These are phyloP conservation scores for Cordyceps militaris DNA, from an alignment of 2,329 filamentous ascomycete genomes.

Conservation along the genomic window DNA sequence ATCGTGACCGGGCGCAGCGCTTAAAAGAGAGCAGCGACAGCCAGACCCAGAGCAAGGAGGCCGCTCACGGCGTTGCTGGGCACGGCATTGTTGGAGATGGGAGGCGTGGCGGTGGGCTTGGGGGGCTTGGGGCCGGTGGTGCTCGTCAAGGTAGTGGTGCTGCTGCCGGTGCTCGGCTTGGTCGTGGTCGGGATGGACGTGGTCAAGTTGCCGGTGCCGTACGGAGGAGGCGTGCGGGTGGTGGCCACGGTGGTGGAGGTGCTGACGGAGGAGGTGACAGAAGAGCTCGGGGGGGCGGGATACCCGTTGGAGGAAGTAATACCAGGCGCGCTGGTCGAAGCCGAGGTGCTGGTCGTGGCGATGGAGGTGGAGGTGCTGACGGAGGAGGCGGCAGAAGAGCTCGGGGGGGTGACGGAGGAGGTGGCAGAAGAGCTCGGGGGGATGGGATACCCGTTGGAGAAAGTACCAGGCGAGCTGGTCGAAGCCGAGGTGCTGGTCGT, in stretches of 20 bases:
- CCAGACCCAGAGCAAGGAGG: conserved; percentile 29
- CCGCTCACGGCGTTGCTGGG: conserved; percentile 27
- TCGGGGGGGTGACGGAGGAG: background rate
- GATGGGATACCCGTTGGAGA: background rate
- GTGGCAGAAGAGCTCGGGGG: background rate
- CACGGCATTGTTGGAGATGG: conserved; percentile 23
- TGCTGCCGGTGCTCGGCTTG: conserved; percentile 3
- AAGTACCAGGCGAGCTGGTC: conserved; percentile 21
- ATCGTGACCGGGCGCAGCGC: too few relatives aligned
- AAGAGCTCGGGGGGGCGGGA: background rate
- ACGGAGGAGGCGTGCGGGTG: too few relatives aligned
- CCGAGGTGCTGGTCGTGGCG: conserved; percentile 4
- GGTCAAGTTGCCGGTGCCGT: background rate
- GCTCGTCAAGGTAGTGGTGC: background rate
- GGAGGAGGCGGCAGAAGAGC: background rate
- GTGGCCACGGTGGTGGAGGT: conserved; percentile 10
- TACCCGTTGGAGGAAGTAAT: background rate
- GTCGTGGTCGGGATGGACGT: conserved; percentile 13
- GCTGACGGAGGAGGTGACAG: background rate
- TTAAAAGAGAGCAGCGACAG: conserved; percentile 37
- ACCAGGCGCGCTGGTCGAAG: conserved; percentile 29
- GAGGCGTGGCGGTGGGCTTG: conserved; percentile 14
- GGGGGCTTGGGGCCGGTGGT: conserved; percentile 2
- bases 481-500: conserved; percentile 23
- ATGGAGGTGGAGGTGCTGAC: background rate